A percentile compares a stretch with the other conserved stretches of the same genome.
Conservation (phyloP, 257 asterid genomes). For the Prunella vulgaris region DNA sequence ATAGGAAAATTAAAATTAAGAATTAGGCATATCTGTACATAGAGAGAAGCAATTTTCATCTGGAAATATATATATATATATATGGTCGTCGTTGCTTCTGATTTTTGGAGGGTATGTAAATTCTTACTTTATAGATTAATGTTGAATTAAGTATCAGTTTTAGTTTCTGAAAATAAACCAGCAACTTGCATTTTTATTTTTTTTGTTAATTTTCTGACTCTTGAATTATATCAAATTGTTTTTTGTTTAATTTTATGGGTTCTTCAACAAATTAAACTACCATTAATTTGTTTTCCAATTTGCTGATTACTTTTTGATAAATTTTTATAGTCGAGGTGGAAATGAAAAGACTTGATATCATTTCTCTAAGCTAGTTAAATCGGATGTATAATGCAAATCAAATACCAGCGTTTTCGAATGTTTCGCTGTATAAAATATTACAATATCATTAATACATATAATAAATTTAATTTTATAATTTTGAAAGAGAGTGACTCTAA, state of each 20-base stretch:
- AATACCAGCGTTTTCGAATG: no score
- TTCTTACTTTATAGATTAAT: background rate
- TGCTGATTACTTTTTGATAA: background rate
- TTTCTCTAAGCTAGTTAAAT: no score
- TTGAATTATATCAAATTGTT: no score
- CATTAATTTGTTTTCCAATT: background rate
- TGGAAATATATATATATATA: background rate
- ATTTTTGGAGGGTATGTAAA: slow-evolving; percentile 23
- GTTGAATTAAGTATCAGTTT: background rate
- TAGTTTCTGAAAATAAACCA: background rate
- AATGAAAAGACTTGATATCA: no score
- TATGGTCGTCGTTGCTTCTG: slow-evolving; percentile 14
- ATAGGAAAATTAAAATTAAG: no score
- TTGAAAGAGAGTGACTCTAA: no score
- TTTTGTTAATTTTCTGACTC: background rate
- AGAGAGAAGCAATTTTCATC: slow-evolving; percentile 23
- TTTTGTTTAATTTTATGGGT: background rate
- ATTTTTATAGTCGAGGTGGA: no score
- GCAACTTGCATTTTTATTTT: background rate
- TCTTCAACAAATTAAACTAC: background rate
- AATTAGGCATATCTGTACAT: slow-evolving; percentile 14
- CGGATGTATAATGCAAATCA: no score
- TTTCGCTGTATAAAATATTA: no score
- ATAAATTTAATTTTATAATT: no score
- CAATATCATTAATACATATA: no score